Percentiles rank a stretch among this genome's conserved stretches.
Conservation (phyloP, 257 asterid genomes). For the Oldenlandia corymbosa region DNA sequence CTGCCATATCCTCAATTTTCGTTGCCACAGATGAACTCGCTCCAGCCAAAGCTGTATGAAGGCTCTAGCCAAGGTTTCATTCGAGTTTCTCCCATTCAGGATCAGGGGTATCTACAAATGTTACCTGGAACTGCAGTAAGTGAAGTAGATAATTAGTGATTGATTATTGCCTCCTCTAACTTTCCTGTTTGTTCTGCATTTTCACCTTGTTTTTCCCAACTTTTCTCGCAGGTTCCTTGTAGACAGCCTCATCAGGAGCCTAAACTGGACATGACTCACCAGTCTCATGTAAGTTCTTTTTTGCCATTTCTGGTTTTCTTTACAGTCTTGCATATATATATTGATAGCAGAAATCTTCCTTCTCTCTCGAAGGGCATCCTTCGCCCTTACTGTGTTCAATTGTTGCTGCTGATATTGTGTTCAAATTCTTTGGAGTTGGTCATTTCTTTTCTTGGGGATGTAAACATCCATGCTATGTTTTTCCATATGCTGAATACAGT, state of each 20-base stretch:
- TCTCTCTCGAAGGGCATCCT: not conserved
- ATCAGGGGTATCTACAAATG: constrained; percentile 9
- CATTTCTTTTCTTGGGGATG: not conserved
- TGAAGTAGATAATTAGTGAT: not conserved
- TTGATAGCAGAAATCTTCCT: too few relatives aligned
- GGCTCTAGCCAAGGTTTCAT: not conserved
- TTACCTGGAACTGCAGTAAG: constrained; percentile 21
- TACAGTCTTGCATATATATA: too few relatives aligned
- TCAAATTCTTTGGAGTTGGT: not conserved
- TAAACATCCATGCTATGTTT: not conserved
- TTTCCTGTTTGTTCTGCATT: not conserved
- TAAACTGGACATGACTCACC: constrained; percentile 4
- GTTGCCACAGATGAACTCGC: constrained; percentile 10
- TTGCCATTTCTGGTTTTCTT: not conserved
- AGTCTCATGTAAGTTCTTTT: constrained; percentile 4
- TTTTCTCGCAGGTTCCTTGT: constrained; percentile 9
- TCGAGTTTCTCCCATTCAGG: constrained; percentile 15
- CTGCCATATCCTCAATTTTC: constrained; percentile 5
- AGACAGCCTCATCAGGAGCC: constrained; percentile 5
- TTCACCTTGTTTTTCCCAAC: not conserved
- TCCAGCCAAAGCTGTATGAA: constrained; percentile 14
- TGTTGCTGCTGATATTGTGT: too few relatives aligned
- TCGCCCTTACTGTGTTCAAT: too few relatives aligned
- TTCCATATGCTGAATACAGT: not conserved
- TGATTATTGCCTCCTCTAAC: not conserved